These are phyloP conservation scores for Chloranthus sessilifolius DNA, from an alignment of 164 flowering plant genomes.

Conservation along the genomic window DNA sequence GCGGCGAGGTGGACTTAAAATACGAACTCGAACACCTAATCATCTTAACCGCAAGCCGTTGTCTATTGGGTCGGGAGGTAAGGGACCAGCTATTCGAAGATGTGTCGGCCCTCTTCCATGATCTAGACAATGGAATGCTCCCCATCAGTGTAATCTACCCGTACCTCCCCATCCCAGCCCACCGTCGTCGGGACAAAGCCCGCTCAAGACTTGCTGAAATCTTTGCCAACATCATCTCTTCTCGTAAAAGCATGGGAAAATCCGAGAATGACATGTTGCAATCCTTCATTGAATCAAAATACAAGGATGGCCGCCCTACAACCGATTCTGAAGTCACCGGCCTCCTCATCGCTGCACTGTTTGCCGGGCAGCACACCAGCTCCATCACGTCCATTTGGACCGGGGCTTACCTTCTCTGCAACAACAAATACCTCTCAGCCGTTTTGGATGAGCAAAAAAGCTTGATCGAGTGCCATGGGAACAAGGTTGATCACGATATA, in stretches of 20 bases:
- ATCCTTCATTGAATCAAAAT: slow-evolving; percentile 84
- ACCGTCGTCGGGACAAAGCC: slow-evolving; percentile 80
- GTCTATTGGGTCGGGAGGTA: slow-evolving; percentile 87
- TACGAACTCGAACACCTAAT: slow-evolving; percentile 89
- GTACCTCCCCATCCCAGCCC: slow-evolving; percentile 91
- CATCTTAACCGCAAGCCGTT: slow-evolving; percentile 94
- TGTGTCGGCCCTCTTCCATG: slow-evolving; percentile 92
- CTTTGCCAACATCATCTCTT: slow-evolving; percentile 60
- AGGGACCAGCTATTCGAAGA: slow-evolving; percentile 88
- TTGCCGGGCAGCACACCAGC: slow-evolving; percentile 98
- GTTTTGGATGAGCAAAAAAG: slow-evolving; percentile 73
- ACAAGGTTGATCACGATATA: slow-evolving; percentile 73
- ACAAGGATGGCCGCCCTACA: slow-evolving; percentile 92
- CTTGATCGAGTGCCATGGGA: slow-evolving; percentile 63
- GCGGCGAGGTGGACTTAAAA: slow-evolving; percentile 90
- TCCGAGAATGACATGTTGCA: slow-evolving; percentile 87
- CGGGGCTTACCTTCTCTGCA: slow-evolving; percentile 78
- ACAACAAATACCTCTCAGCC: slow-evolving; percentile 52
- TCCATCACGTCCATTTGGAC: slow-evolving; percentile 96
- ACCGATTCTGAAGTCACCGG: slow-evolving; percentile 91
- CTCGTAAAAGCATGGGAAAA: slow-evolving; percentile 59
- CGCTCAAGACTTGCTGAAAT: slow-evolving; percentile 75
- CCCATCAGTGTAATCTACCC: slow-evolving; percentile 94
- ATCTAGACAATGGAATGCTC: slow-evolving; percentile 95
- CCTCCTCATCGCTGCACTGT: slow-evolving; percentile 92